phyloP scores from a whole-genome alignment of 768 basidiomycete genomes.

The Mrakia blollopis region DNA sequence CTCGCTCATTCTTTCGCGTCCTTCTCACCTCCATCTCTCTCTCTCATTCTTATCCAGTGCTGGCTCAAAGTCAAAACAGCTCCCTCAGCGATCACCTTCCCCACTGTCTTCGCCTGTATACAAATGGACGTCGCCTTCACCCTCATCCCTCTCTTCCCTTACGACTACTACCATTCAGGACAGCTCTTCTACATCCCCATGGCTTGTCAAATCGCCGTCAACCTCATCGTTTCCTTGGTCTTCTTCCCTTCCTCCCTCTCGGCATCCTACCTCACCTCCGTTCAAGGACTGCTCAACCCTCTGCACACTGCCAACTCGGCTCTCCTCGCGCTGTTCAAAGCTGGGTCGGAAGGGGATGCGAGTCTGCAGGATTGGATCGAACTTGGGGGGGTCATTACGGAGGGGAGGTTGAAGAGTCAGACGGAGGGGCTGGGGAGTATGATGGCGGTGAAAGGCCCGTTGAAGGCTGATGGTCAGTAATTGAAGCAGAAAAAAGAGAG shows the following conservation, averaged over 20 bases:
- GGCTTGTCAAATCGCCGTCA: slow-evolving; percentile 24
- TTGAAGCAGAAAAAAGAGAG: background rate
- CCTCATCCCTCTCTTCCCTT: slow-evolving; percentile 30
- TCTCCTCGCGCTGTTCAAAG: slow-evolving; percentile 1
- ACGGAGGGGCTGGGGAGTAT: slow-evolving; percentile 19
- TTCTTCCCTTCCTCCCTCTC: slow-evolving; percentile 30
- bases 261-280: background rate
- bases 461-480: slow-evolving; percentile 17
- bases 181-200: slow-evolving; percentile 25
- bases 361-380: slow-evolving; percentile 31
- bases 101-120: slow-evolving; percentile 25
- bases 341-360: slow-evolving; percentile 10
- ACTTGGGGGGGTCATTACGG: slow-evolving; percentile 4
- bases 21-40: background rate
- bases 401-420: slow-evolving; percentile 1
- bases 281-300: slow-evolving; percentile 10
- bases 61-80: slow-evolving; percentile 31
- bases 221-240: slow-evolving; percentile 10
- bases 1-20: background rate
- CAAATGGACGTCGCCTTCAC: slow-evolving; percentile 30
- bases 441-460: slow-evolving; percentile 7
- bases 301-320: background rate
- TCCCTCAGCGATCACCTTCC: slow-evolving; percentile 27
- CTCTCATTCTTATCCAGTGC: background rate
- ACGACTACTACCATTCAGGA: slow-evolving; percentile 25